phyloP scores from a whole-genome alignment of 495 filamentous ascomycete species.

The Podospora pseudopauciseta region DNA sequence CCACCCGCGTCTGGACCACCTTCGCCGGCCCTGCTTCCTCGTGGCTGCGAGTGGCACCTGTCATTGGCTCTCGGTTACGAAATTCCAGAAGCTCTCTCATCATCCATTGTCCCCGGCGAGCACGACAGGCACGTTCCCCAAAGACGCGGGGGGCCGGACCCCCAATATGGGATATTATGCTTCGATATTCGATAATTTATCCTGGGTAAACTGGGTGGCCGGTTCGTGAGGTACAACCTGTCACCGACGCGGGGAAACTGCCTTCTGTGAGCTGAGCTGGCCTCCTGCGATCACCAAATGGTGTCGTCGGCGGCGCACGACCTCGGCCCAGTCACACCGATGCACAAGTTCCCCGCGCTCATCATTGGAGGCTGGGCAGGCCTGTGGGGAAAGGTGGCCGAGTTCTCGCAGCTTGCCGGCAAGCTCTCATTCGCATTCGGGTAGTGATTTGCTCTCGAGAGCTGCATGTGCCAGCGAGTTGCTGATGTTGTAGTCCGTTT shows the following conservation, averaged over 20 bases:
- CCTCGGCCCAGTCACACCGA: not conserved
- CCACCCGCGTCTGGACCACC: not conserved
- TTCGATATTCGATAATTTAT: not conserved
- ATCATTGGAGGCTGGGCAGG: not conserved
- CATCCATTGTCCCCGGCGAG: not conserved
- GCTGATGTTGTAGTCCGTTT: not conserved
- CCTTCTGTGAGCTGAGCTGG: not conserved
- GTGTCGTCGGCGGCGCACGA: not conserved
- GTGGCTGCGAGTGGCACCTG: not conserved
- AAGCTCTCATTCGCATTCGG: not conserved
- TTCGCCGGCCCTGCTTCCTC: not conserved
- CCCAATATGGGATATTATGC: not conserved
- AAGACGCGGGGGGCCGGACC: not conserved
- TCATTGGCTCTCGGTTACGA: conserved; percentile 3
- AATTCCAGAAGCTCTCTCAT: conserved; percentile 3
- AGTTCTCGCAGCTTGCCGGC: not conserved
- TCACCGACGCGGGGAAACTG: not conserved
- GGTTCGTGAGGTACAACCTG: not conserved
- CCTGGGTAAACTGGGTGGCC: not conserved
- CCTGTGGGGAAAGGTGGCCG: not conserved
- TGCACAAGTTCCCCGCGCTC: not conserved
- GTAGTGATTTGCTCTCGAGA: not conserved
- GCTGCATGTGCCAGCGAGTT: not conserved
- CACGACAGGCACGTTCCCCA: not conserved
- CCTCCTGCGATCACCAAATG: not conserved